These are phyloP conservation scores for Vachellia pachyceras DNA, from an alignment of 306 rosid species.

Conservation along the genomic window DNA sequence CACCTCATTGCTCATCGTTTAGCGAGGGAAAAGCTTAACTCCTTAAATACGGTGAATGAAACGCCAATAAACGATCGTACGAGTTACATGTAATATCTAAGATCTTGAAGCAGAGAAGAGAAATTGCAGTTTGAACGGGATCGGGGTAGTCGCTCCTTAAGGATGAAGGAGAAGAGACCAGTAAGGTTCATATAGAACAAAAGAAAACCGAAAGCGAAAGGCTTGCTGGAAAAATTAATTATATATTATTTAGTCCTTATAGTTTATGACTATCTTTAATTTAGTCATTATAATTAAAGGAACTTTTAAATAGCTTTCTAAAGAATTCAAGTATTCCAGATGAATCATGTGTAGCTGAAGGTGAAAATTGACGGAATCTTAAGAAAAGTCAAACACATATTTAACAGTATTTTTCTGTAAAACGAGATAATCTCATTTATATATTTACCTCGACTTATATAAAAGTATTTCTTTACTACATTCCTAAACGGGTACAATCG, in stretches of 20 bases:
- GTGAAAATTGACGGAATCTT: too few relatives aligned
- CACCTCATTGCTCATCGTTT: neutral
- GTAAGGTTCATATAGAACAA: too few relatives aligned
- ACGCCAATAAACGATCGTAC: neutral
- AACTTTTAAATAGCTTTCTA: too few relatives aligned
- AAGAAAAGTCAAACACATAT: too few relatives aligned
- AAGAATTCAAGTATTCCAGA: neutral
- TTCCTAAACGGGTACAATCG: too few relatives aligned
- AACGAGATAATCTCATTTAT: too few relatives aligned
- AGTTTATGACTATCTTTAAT: neutral
- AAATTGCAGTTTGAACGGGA: neutral
- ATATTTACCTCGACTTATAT: too few relatives aligned
- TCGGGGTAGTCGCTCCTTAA: neutral
- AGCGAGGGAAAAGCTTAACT: neutral
- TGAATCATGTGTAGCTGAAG: neutral
- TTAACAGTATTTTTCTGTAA: too few relatives aligned
- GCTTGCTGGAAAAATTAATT: neutral
- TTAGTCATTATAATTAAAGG: neutral
- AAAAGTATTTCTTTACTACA: too few relatives aligned
- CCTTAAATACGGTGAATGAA: neutral
- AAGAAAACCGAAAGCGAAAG: too few relatives aligned
- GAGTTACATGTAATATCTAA: neutral
- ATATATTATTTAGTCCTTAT: neutral
- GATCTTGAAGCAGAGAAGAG: slow-evolving; percentile 15
- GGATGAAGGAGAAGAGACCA: neutral